Percentiles rank a stretch among this genome's conserved stretches.
Conservation (phyloP, 2,329 filamentous ascomycete species). For the Penicillium sp. region DNA sequence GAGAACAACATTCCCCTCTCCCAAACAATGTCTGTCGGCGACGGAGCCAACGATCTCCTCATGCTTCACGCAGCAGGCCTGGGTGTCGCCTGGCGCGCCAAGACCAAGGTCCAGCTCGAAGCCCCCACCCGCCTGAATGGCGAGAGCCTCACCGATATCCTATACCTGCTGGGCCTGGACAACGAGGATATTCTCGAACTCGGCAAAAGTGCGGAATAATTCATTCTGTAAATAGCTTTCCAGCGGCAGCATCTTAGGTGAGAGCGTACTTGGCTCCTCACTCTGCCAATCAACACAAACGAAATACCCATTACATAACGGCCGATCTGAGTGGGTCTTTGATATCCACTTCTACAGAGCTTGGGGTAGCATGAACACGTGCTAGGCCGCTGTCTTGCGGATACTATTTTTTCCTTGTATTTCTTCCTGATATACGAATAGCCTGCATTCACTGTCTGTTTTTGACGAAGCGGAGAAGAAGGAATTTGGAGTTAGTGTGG, state of each 20-base stretch:
- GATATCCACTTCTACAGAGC: slow-evolving; percentile 12
- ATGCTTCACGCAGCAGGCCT: slow-evolving; percentile 67
- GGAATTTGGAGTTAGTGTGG: neutral
- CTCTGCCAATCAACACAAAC: neutral
- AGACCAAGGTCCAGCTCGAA: slow-evolving; percentile 65
- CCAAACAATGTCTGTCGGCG: slow-evolving; percentile 63
- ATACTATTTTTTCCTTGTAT: slow-evolving; percentile 6
- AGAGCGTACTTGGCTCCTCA: neutral
- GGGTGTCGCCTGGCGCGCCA: slow-evolving; percentile 67
- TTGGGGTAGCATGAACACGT: neutral
- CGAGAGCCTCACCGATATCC: slow-evolving; percentile 60
- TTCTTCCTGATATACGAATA: slow-evolving; percentile 4
- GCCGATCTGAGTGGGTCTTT: neutral
- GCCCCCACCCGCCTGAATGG: slow-evolving; percentile 64
- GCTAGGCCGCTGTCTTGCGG: neutral
- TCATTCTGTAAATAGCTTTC: neutral
- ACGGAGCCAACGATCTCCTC: slow-evolving; percentile 67
- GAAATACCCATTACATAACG: slow-evolving; percentile 17
- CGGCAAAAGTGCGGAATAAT: slow-evolving; percentile 24
- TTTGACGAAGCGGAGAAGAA: neutral
- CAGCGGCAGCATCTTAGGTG: no score
- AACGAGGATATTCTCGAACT: slow-evolving; percentile 55
- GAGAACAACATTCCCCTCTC: slow-evolving; percentile 58
- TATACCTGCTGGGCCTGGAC: slow-evolving; percentile 61
- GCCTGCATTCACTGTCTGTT: slow-evolving; percentile 1